These are phyloP conservation scores for Scheffersomyces segobiensis DNA, from an alignment of 1,139 yeast species.

Conservation along the genomic window DNA sequence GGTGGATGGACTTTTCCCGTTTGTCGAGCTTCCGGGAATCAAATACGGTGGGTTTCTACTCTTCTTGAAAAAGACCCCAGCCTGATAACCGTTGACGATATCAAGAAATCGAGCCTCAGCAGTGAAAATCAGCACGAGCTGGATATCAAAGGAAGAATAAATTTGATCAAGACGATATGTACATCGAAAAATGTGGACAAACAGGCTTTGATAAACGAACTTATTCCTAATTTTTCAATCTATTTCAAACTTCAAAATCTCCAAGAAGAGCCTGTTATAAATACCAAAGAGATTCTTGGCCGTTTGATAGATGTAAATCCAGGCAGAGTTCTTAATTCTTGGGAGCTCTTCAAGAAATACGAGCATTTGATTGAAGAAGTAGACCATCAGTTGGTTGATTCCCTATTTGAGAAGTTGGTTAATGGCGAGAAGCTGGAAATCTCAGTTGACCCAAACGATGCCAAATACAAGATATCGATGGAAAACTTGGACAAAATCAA, in stretches of 20 bases:
- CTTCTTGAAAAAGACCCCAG: slow-evolving; percentile 8
- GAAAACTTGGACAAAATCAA: slow-evolving; percentile 7
- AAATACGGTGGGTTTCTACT: background rate
- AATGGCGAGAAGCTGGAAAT: slow-evolving; percentile 20
- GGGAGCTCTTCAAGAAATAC: slow-evolving; percentile 35
- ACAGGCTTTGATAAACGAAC: slow-evolving; percentile 11
- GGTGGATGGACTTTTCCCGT: background rate
- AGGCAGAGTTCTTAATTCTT: slow-evolving; percentile 38
- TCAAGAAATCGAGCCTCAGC: slow-evolving; percentile 3
- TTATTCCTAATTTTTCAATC: slow-evolving; percentile 33
- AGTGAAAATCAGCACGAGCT: slow-evolving; percentile 4
- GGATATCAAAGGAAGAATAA: slow-evolving; percentile 2
- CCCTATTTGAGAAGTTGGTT: slow-evolving; percentile 22
- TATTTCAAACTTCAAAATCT: slow-evolving; percentile 25
- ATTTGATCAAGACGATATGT: slow-evolving; percentile 11
- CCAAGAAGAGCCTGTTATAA: slow-evolving; percentile 10
- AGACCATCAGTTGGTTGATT: slow-evolving; percentile 13
- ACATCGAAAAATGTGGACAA: slow-evolving; percentile 9
- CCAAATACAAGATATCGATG: slow-evolving; percentile 5
- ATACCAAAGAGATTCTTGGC: slow-evolving; percentile 10
- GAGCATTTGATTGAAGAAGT: slow-evolving; percentile 9
- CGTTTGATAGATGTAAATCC: slow-evolving; percentile 36
- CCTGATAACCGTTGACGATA: slow-evolving; percentile 9
- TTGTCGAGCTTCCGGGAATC: background rate
- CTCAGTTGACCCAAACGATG: slow-evolving; percentile 2